Evolutionary conservation across 129 eudicot genomes (phyloP).

Genomic region (Artemisia argyi): DNA sequence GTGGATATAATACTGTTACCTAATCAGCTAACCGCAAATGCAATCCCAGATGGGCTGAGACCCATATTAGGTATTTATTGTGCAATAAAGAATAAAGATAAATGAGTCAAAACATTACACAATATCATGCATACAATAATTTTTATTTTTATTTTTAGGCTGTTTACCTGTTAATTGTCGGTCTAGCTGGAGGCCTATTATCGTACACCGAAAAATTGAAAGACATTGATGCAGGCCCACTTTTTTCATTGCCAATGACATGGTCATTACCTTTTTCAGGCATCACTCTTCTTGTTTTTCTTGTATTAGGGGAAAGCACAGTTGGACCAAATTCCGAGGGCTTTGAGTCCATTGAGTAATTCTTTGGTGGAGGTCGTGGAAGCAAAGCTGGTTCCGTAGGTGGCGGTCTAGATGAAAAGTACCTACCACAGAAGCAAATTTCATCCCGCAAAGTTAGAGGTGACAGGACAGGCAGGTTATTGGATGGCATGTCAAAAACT

Average conservation of each 20-base stretch:
- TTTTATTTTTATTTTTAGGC: background rate
- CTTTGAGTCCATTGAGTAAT: slow-evolving; percentile 52
- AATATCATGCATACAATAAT: background rate
- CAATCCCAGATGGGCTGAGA: background rate
- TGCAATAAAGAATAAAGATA: background rate
- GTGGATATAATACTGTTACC: too few relatives aligned
- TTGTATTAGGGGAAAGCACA: slow-evolving; percentile 82
- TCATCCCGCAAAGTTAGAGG: background rate
- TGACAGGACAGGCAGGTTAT: too few relatives aligned
- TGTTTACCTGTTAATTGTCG: slow-evolving; percentile 89
- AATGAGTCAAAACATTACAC: background rate
- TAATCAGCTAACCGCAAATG: too few relatives aligned
- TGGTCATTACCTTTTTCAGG: slow-evolving; percentile 65
- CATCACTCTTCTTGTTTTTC: slow-evolving; percentile 82
- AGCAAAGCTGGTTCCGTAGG: slow-evolving; percentile 86
- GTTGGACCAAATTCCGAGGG: slow-evolving; percentile 57
- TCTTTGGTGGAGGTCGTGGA: slow-evolving; percentile 83
- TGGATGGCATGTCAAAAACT: background rate
- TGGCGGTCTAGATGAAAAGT: slow-evolving; percentile 78
- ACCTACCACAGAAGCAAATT: slow-evolving; percentile 41
- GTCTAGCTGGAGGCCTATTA: slow-evolving; percentile 77
- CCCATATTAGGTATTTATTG: background rate
- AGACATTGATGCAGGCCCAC: slow-evolving; percentile 81
- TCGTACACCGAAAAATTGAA: slow-evolving; percentile 81
- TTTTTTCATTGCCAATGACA: slow-evolving; percentile 65